Conservation (phyloP, 108 stramenopile genomes). For the Cyclotella cryptica region DNA sequence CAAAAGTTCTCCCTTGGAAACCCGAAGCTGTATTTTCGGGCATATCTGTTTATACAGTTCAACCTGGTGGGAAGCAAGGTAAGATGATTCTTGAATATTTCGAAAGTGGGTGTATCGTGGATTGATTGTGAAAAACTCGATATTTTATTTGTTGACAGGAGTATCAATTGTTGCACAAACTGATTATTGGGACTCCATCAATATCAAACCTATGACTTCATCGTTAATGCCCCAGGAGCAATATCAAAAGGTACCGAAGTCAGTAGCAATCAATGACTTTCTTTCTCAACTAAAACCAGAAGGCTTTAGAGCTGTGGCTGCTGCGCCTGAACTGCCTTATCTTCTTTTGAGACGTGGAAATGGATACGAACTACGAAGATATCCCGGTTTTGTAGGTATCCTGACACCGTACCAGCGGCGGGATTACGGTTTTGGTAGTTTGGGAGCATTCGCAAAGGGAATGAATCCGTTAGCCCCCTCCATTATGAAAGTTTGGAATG, state of each 20-base stretch:
- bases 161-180: slow-evolving; percentile 75
- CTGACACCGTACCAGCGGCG: slow-evolving; percentile 71
- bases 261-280: slow-evolving; percentile 78
- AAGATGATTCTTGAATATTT: background rate
- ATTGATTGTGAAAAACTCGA: background rate
- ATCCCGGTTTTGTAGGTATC: slow-evolving; percentile 71
- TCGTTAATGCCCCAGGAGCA: slow-evolving; percentile 26
- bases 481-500: slow-evolving; percentile 72
- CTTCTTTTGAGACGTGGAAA: slow-evolving; percentile 80
- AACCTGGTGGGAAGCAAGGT: slow-evolving; percentile 60
- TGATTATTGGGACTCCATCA: slow-evolving; percentile 97
- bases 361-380: slow-evolving; percentile 84
- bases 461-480: slow-evolving; percentile 85
- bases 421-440: slow-evolving; percentile 81
- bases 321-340: slow-evolving; percentile 85
- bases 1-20: slow-evolving; percentile 89
- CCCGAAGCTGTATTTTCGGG: slow-evolving; percentile 93
- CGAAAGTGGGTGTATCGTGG: background rate
- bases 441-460: slow-evolving; percentile 77
- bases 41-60: slow-evolving; percentile 89
- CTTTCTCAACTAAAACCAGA: slow-evolving; percentile 75
- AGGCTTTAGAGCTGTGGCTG: slow-evolving; percentile 62
- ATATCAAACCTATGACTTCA: slow-evolving; percentile 55
- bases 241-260: slow-evolving; percentile 73
- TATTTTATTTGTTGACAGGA: background rate